phyloP scores from a whole-genome alignment of 2,329 filamentous ascomycete genomes.

The Colletotrichum acutatum region DNA sequence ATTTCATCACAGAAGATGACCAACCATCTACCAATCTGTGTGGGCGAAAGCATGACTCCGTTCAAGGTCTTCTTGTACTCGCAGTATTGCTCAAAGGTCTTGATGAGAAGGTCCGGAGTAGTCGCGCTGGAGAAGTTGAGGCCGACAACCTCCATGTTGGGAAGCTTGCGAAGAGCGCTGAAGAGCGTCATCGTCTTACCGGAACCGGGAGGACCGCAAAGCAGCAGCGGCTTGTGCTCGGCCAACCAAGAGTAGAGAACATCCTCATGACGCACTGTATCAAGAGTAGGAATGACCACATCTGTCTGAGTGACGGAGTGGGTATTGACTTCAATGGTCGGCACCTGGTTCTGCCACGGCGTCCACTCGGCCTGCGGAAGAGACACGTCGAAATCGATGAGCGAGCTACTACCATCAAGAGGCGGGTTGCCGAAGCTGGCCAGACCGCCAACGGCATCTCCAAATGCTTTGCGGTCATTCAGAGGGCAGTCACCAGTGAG shows the following conservation, averaged over 20 bases:
- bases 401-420: conserved; percentile 79
- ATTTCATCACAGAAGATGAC: conserved; percentile 99
- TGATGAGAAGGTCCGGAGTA: conserved; percentile 96
- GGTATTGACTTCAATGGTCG: conserved; percentile 95
- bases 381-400: conserved; percentile 95
- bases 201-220: conserved; percentile 97
- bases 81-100: conserved; percentile 99
- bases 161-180: conserved; percentile 94
- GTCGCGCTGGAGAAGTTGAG: conserved; percentile 99
- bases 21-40: conserved; percentile 96
- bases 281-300: conserved; percentile 96
- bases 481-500: conserved; percentile 95
- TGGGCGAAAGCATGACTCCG: conserved; percentile 93
- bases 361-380: conserved; percentile 90
- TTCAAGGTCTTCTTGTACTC: conserved; percentile 99
- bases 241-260: conserved; percentile 99
- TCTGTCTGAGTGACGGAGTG: conserved; percentile 98
- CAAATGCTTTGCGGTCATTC: conserved; percentile 86
- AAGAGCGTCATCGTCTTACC: conserved; percentile 99
- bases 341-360: conserved; percentile 94
- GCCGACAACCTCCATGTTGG: conserved; percentile 98
- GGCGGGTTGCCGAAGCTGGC: conserved; percentile 88
- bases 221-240: conserved; percentile 95
- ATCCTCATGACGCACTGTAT: conserved; percentile 97
- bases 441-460: conserved; percentile 83